Evolutionary conservation across 805 yeast species (phyloP), one percentile per base, ranked within the genome.

Genomic region (Ogataea allantospora): DNA sequence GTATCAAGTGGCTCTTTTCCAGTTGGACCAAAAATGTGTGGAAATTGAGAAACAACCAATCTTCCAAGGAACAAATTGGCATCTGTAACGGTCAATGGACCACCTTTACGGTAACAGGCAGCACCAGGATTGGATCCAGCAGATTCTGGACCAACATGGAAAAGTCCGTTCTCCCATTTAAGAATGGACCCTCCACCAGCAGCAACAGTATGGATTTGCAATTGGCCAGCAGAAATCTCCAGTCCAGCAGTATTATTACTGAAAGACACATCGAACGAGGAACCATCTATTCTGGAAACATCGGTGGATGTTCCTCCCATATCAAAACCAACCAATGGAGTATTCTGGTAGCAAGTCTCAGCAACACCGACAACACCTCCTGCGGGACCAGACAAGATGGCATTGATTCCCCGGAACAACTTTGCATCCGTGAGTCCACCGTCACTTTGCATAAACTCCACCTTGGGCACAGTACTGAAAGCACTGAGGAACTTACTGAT

Each of bases 201-300:
- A 7, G 85, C 81, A 77, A 63, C 67, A 2, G 67, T 63, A 40
- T 58, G 54, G 30, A 63, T 63, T 27, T 63, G 62, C 24, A 67
- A 38, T 44, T 67, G 72, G 15, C 69, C 67, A 27, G 66, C 62
- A 10, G 64, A 62, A 22, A 65, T 55, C 24, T 62, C 60, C 35
- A 67, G 57, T 21, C 70, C 71, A 19, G 70, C 70, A 32, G 63
- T 63, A 21, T 50, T 71, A 5, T 85, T 79, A 54, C 83, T 88
- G 53, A 83, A 82, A 6, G 84, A 76, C 1, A 44, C 52, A 50
- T 62, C 66, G 15, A 65, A 58, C 3, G 64, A 57, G 21, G 89
- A 88, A 14, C 51, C 54, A 30, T 77, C 78, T 52, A 66, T 84
- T 43, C 95, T 67, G 7, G 87, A 78, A 4, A 83, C 88, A 62